Percentiles rank a stretch among this genome's conserved stretches.
Conservation (phyloP, 306 rosid species). For the Fragaria vesca region DNA sequence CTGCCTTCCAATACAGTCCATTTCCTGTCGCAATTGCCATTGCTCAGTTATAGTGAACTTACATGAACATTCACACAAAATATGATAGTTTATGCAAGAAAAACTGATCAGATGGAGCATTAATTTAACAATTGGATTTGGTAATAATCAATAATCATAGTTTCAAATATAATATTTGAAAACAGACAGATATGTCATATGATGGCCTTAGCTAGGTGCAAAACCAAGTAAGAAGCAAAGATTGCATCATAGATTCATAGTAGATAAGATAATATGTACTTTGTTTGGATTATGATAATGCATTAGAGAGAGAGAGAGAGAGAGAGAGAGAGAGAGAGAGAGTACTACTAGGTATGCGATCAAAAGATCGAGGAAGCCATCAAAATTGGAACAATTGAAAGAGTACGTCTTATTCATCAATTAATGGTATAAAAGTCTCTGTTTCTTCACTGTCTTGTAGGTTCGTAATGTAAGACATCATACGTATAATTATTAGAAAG, state of each 20-base stretch:
- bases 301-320: neutral
- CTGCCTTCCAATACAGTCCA: conserved; percentile 69
- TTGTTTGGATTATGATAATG: neutral
- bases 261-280: neutral
- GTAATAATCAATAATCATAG: neutral
- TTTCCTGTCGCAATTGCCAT: conserved; percentile 38
- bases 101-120: neutral
- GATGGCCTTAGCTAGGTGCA: neutral
- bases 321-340: conserved; percentile 5
- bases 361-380: too few species aligned
- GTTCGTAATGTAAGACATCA: neutral
- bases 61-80: neutral
- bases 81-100: neutral
- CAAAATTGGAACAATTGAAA: neutral
- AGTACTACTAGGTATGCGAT: neutral
- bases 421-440: neutral
- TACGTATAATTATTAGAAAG: too few species aligned
- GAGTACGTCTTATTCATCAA: neutral
- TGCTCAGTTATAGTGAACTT: neutral
- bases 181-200: conserved; percentile 3
- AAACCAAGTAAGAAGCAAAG: neutral
- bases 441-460: neutral
- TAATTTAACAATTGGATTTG: neutral
- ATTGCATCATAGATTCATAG: neutral
- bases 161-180: neutral